These are phyloP conservation scores for Botryosphaeria dothidea DNA, from an alignment of 2,329 filamentous ascomycete species.

Conservation along the genomic window DNA sequence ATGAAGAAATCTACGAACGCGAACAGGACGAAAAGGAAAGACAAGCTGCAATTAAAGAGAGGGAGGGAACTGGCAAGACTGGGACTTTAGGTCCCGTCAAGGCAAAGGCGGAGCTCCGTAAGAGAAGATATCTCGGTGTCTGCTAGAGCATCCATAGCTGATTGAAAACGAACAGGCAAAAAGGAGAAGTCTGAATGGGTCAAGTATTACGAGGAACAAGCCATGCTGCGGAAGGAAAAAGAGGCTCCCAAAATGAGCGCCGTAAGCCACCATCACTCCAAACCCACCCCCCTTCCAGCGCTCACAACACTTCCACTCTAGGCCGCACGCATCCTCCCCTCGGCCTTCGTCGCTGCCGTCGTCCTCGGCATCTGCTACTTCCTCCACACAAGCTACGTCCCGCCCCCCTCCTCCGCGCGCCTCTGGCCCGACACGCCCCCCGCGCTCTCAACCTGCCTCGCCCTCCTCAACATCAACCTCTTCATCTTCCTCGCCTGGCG, in stretches of 20 bases:
- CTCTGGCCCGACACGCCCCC: slow-evolving; percentile 35
- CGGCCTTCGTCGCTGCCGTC: slow-evolving; percentile 31
- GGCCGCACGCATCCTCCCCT: slow-evolving; percentile 37
- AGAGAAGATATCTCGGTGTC: slow-evolving; percentile 29
- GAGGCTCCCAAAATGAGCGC: slow-evolving; percentile 34
- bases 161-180: background rate
- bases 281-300: too few species aligned
- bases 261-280: slow-evolving; percentile 24
- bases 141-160: slow-evolving; percentile 34
- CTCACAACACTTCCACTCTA: slow-evolving; percentile 20
- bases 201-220: slow-evolving; percentile 29
- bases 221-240: slow-evolving; percentile 28
- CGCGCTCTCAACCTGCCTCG: slow-evolving; percentile 52
- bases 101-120: slow-evolving; percentile 32
- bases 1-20: slow-evolving; percentile 33
- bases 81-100: slow-evolving; percentile 28
- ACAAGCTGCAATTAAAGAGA: slow-evolving; percentile 23
- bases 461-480: slow-evolving; percentile 62
- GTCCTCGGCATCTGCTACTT: slow-evolving; percentile 27
- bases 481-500: slow-evolving; percentile 62
- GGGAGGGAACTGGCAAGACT: slow-evolving; percentile 18
- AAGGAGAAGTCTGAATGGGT: slow-evolving; percentile 30
- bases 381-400: slow-evolving; percentile 35
- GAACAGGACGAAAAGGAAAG: slow-evolving; percentile 32
- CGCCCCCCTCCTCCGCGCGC: slow-evolving; percentile 33